A percentile compares a stretch with the other conserved stretches of the same genome.
phyloP scores from a whole-genome alignment of 805 yeast species.

The Metschnikowia vanudenii region DNA sequence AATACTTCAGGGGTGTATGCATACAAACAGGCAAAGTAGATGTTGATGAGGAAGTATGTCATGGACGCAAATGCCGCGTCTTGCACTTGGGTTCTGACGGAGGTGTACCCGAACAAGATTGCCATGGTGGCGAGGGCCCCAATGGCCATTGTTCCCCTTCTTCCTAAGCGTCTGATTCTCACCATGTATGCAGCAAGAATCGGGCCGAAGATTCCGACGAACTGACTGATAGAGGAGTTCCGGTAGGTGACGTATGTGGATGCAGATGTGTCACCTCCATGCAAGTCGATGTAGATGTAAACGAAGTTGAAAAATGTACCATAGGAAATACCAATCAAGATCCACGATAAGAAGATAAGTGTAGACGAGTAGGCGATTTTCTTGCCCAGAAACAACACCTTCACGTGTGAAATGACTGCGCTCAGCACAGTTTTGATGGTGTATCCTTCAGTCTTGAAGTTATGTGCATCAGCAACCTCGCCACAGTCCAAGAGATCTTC shows the following conservation, averaged over 20 bases:
- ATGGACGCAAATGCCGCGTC: conserved; percentile 21
- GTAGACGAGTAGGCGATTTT: conserved; percentile 30
- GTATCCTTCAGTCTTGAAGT: conserved; percentile 5
- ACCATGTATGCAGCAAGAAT: conserved; percentile 9
- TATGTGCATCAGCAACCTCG: conserved; percentile 8
- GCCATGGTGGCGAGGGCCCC: conserved; percentile 24
- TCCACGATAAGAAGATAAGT: conserved; percentile 26
- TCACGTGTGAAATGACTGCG: conserved; percentile 4
- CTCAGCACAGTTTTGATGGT: conserved; percentile 1
- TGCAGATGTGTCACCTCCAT: conserved; percentile 11
- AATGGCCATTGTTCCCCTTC: conserved; percentile 53
- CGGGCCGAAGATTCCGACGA: conserved; percentile 13
- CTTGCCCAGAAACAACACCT: conserved; percentile 1
- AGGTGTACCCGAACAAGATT: conserved; percentile 23
- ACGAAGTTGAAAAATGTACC: conserved; percentile 13
- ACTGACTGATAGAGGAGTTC: conserved; percentile 9
- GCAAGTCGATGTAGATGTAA: conserved; percentile 11
- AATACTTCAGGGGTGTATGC: conserved; percentile 39
- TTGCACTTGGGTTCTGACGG: conserved; percentile 18
- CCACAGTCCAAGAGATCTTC: conserved; percentile 18
- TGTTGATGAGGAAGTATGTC: conserved; percentile 21
- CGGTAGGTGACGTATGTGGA: conserved; percentile 11
- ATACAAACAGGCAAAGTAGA: conserved; percentile 31
- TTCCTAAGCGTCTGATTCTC: conserved; percentile 37
- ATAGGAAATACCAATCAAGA: conserved; percentile 11